Percentiles rank a stretch among this genome's conserved stretches.
Conservation (phyloP, 768 basidiomycete species). For the Scleroderma citrinum region DNA sequence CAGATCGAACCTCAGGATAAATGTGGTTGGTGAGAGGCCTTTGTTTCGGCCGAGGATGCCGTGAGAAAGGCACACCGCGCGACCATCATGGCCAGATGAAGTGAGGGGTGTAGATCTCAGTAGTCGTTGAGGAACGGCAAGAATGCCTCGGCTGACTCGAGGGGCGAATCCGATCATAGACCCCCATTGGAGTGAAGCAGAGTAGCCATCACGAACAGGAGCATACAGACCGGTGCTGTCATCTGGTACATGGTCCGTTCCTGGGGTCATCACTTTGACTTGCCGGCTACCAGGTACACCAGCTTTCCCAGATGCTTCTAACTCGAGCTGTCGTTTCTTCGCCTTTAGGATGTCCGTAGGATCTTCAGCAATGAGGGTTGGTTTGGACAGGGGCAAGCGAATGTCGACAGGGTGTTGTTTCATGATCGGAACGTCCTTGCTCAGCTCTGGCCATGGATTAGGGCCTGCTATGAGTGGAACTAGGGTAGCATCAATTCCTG, state of each 20-base stretch:
- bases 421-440: not conserved
- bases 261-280: not conserved
- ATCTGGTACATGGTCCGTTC: not conserved
- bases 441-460: not conserved
- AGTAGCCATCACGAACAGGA: not conserved
- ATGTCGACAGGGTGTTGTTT: not conserved
- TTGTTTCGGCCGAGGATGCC: constrained; percentile 1
- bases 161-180: not conserved
- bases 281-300: not conserved
- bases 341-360: not conserved
- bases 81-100: not conserved
- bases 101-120: not conserved
- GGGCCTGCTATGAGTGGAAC: not conserved
- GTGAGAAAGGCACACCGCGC: not conserved
- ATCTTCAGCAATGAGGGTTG: not conserved
- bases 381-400: not conserved
- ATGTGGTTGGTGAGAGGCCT: not conserved
- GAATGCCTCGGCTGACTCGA: not conserved
- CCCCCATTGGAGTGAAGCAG: not conserved
- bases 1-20: not conserved
- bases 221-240: not conserved
- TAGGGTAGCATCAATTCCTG: not conserved
- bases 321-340: not conserved
- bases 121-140: not conserved
- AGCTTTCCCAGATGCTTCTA: not conserved